These are phyloP conservation scores for Aureobasidium lini DNA, from an alignment of 2,329 filamentous ascomycete species.

Conservation along the genomic window DNA sequence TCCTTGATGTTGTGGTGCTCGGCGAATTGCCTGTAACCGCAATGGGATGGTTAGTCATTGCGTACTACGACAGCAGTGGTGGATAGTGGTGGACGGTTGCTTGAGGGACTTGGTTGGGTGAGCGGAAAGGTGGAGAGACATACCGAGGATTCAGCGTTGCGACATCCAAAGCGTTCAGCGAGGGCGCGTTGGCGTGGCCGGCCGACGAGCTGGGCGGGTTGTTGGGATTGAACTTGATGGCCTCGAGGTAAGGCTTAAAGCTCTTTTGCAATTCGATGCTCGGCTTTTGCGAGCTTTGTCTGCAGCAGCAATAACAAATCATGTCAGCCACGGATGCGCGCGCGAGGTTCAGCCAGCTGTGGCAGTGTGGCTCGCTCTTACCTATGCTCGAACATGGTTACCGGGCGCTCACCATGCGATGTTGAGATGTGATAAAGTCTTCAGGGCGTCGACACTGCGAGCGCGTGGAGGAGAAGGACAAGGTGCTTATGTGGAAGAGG, in stretches of 20 bases:
- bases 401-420: conserved; percentile 8
- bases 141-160: conserved; percentile 36
- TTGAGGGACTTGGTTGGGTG: background rate
- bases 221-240: conserved; percentile 39
- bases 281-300: conserved; percentile 76
- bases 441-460: background rate
- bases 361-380: conserved; percentile 12
- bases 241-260: conserved; percentile 77
- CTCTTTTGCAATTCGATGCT: conserved; percentile 74
- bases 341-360: background rate
- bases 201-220: conserved; percentile 20
- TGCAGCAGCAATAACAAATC: conserved; percentile 27
- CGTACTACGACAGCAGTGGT: background rate
- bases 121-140: conserved; percentile 17
- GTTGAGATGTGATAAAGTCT: background rate
- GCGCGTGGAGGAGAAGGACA: conserved; percentile 1
- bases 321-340: conserved; percentile 11
- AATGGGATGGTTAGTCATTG: conserved; percentile 13
- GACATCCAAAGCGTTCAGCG: conserved; percentile 39
- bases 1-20: conserved; percentile 55
- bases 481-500: conserved; percentile 2
- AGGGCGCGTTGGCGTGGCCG: conserved; percentile 32
- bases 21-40: conserved; percentile 34
- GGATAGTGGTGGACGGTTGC: background rate
- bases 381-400: conserved; percentile 11